phyloP scores from a whole-genome alignment of 2,329 filamentous ascomycete genomes.

The Fusarium albosuccineum region DNA sequence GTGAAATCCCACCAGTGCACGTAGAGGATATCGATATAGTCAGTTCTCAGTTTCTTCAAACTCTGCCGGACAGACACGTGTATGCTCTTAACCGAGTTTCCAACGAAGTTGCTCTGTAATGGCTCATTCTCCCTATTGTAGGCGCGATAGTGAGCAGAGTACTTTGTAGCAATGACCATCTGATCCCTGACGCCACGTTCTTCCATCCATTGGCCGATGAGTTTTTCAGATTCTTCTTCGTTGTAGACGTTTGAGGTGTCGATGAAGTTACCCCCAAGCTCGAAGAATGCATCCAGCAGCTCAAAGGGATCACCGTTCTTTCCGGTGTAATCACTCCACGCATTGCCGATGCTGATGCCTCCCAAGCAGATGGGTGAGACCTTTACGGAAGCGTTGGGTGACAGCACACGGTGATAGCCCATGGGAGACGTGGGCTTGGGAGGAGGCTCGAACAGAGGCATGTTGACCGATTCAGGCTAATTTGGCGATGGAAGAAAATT shows the following conservation, averaged over 20 bases:
- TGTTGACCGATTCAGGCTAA: not conserved
- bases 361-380: slow-evolving; percentile 45
- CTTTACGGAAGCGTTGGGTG: slow-evolving; percentile 40
- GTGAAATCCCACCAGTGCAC: slow-evolving; percentile 45
- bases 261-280: slow-evolving; percentile 72
- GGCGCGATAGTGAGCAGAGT: slow-evolving; percentile 55
- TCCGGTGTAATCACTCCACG: slow-evolving; percentile 36
- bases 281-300: slow-evolving; percentile 68
- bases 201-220: slow-evolving; percentile 65
- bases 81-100: slow-evolving; percentile 55
- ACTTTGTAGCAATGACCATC: slow-evolving; percentile 64
- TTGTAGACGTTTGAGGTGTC: slow-evolving; percentile 68
- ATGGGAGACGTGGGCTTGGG: slow-evolving; percentile 35
- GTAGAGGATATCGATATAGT: slow-evolving; percentile 51
- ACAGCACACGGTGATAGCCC: slow-evolving; percentile 40
- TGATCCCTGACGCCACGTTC: slow-evolving; percentile 59
- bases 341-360: slow-evolving; percentile 42
- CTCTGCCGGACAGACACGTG: slow-evolving; percentile 56
- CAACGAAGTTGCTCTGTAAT: slow-evolving; percentile 50
- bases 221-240: slow-evolving; percentile 63
- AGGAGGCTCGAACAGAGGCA: not conserved
- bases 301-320: slow-evolving; percentile 64
- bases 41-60: slow-evolving; percentile 55
- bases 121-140: slow-evolving; percentile 25
- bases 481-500: not conserved